Conservation (phyloP, 805 yeast species). For the Kuraishia cidri region DNA sequence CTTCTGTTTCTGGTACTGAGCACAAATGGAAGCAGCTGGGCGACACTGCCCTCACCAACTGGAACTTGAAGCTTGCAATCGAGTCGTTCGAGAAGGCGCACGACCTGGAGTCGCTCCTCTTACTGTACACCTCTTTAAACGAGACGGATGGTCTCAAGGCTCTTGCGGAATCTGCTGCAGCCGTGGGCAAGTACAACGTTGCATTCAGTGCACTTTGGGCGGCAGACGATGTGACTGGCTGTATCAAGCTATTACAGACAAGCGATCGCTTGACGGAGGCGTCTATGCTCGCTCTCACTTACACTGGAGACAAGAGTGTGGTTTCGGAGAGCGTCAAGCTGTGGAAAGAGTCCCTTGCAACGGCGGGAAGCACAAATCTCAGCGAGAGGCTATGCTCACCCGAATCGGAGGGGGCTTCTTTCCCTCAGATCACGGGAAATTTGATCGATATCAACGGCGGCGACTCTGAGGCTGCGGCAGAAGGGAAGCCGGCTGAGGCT, state of each 20-base stretch:
- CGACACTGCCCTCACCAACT: slow-evolving; percentile 69
- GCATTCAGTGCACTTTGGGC: slow-evolving; percentile 93
- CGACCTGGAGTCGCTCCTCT: slow-evolving; percentile 75
- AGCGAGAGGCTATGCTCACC: slow-evolving; percentile 55
- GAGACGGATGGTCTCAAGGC: slow-evolving; percentile 47
- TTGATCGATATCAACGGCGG: slow-evolving; percentile 29
- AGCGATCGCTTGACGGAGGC: slow-evolving; percentile 80
- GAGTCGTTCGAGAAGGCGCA: slow-evolving; percentile 70
- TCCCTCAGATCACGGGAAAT: slow-evolving; percentile 23
- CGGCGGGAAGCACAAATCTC: slow-evolving; percentile 42
- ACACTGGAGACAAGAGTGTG: slow-evolving; percentile 35
- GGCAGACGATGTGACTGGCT: slow-evolving; percentile 58
- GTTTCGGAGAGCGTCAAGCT: slow-evolving; percentile 36
- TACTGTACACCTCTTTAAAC: slow-evolving; percentile 77
- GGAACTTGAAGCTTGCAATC: slow-evolving; percentile 77
- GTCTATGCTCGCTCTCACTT: slow-evolving; percentile 68
- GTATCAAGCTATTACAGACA: slow-evolving; percentile 55
- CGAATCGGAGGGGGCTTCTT: slow-evolving; percentile 18
- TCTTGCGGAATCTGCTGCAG: slow-evolving; percentile 60
- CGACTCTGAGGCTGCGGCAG: slow-evolving; percentile 7
- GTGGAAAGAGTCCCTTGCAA: slow-evolving; percentile 60
- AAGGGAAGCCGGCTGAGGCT: slow-evolving; percentile 11
- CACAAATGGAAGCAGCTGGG: slow-evolving; percentile 90
- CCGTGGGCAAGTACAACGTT: slow-evolving; percentile 75
- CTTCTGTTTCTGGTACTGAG: slow-evolving; percentile 41